Evolutionary conservation across 257 asterid species (phyloP).

Genomic region (Plantago ovata): DNA sequence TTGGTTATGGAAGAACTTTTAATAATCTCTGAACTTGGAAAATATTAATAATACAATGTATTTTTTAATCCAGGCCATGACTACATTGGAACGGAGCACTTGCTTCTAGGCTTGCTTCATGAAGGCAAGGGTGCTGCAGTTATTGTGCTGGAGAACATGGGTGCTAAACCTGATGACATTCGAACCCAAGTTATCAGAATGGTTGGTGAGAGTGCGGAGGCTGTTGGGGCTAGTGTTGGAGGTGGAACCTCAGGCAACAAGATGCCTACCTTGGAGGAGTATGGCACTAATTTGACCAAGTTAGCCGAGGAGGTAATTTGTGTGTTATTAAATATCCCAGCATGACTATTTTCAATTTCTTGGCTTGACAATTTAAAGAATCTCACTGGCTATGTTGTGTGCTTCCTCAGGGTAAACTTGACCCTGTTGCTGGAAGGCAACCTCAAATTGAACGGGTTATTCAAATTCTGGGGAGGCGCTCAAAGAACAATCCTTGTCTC

Average conservation of each 20-base stretch:
- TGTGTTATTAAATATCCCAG: constrained; percentile 4
- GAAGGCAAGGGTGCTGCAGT: constrained; percentile 99
- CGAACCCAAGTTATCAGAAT: constrained; percentile 85
- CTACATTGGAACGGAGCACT: constrained; percentile 98
- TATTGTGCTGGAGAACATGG: constrained; percentile 89
- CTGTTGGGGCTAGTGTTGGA: constrained; percentile 81
- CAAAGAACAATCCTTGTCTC: constrained; percentile 96
- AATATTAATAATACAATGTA: too few relatives aligned
- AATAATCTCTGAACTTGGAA: neutral
- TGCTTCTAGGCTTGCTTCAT: constrained; percentile 87
- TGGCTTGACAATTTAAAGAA: too few relatives aligned
- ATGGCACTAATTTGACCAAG: constrained; percentile 71
- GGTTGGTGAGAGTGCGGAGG: constrained; percentile 82
- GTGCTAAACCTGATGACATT: constrained; percentile 90
- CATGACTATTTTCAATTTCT: neutral
- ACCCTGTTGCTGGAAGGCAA: constrained; percentile 96
- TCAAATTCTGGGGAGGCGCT: constrained; percentile 93
- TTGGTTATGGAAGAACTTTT: neutral
- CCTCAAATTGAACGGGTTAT: constrained; percentile 92
- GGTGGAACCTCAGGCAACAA: constrained; percentile 72
- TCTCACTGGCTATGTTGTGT: constrained; percentile 20
- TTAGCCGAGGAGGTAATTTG: constrained; percentile 82
- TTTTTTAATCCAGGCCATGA: constrained; percentile 66
- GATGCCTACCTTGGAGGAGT: constrained; percentile 78
- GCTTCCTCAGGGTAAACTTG: constrained; percentile 72